Evolutionary conservation across 805 yeast species (phyloP).

Genomic region (Nakazawaea siamensis): DNA sequence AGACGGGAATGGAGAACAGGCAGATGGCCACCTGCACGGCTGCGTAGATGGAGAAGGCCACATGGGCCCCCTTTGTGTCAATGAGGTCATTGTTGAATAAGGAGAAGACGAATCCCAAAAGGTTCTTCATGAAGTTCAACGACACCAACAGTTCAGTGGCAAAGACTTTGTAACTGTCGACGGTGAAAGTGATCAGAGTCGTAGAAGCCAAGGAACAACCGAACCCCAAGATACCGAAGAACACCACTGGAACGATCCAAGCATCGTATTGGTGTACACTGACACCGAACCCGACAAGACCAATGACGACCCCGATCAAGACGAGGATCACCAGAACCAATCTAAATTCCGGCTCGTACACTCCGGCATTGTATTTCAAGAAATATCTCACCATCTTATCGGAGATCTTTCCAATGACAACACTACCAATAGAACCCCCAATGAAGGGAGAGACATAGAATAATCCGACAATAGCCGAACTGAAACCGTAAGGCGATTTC

Average conservation of each 20-base stretch:
- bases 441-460: slow-evolving; percentile 48
- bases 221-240: slow-evolving; percentile 48
- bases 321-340: slow-evolving; percentile 46
- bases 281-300: slow-evolving; percentile 62
- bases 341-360: slow-evolving; percentile 58
- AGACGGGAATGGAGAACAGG: slow-evolving; percentile 40
- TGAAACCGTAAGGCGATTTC: slow-evolving; percentile 34
- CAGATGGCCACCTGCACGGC: slow-evolving; percentile 41
- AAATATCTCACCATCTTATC: slow-evolving; percentile 39
- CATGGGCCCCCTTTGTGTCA: slow-evolving; percentile 30
- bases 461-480: slow-evolving; percentile 39
- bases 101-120: slow-evolving; percentile 47
- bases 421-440: slow-evolving; percentile 51
- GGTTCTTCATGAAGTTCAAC: slow-evolving; percentile 44
- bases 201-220: slow-evolving; percentile 58
- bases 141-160: slow-evolving; percentile 54
- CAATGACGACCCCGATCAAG: slow-evolving; percentile 32
- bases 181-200: slow-evolving; percentile 50
- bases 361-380: slow-evolving; percentile 38
- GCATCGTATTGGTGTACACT: slow-evolving; percentile 33
- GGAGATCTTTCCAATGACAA: slow-evolving; percentile 40
- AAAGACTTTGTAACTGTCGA: slow-evolving; percentile 47
- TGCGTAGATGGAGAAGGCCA: slow-evolving; percentile 45
- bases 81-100: slow-evolving; percentile 44
- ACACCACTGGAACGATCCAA: slow-evolving; percentile 52